phyloP scores from a whole-genome alignment of 1,284 basidiomycete genomes.

The Cryptococcus sp. region DNA sequence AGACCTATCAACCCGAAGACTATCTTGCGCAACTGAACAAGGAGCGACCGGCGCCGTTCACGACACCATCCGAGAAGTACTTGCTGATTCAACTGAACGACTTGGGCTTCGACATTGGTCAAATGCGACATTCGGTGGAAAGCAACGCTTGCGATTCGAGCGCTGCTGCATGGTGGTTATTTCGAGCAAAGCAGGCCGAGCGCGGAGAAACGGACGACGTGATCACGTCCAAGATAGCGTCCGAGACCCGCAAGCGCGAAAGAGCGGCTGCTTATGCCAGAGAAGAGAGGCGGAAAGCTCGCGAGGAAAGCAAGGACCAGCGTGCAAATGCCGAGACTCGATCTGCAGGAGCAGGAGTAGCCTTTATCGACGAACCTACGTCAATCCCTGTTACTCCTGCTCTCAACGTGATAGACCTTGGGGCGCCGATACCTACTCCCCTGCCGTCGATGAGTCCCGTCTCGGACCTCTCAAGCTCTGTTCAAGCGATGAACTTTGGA shows the following conservation, averaged over 20 bases:
- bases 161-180: constrained; percentile 95
- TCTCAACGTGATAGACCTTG: constrained; percentile 23
- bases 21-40: constrained; percentile 71
- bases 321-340: not conserved
- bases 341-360: constrained; percentile 3
- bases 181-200: constrained; percentile 67
- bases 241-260: constrained; percentile 28
- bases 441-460: constrained; percentile 1
- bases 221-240: constrained; percentile 30
- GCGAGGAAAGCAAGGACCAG: constrained; percentile 20
- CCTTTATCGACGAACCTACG: constrained; percentile 9
- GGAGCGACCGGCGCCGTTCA: constrained; percentile 77
- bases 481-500: not conserved
- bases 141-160: constrained; percentile 90
- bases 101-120: constrained; percentile 88
- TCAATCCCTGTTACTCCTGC: constrained; percentile 13
- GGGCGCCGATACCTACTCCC: constrained; percentile 15
- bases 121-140: constrained; percentile 89
- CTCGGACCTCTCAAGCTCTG: constrained; percentile 1
- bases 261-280: constrained; percentile 32
- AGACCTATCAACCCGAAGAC: constrained; percentile 52
- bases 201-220: constrained; percentile 49
- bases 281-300: constrained; percentile 33
- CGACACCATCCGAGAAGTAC: constrained; percentile 76
- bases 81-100: constrained; percentile 72